phyloP scores from a whole-genome alignment of 768 basidiomycete genomes.

The Agrocybe pediades region DNA sequence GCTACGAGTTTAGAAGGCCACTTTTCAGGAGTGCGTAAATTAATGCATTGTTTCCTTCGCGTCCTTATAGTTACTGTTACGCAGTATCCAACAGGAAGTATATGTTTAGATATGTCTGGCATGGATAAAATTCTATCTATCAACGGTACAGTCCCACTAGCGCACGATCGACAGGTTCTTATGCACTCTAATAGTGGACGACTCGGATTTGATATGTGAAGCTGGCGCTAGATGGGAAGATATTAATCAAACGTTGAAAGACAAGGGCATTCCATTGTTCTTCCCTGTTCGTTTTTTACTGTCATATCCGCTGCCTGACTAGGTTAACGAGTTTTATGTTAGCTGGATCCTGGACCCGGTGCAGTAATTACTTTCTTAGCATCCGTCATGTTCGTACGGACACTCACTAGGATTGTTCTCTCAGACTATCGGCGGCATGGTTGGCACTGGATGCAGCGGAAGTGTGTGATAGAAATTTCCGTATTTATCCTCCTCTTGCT shows the following conservation, averaged over 20 bases:
- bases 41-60: not conserved
- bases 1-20: slow-evolving; percentile 90
- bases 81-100: slow-evolving; percentile 59
- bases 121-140: slow-evolving; percentile 85
- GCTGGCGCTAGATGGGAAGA: slow-evolving; percentile 80
- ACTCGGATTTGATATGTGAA: slow-evolving; percentile 78
- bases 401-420: not conserved
- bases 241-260: slow-evolving; percentile 68
- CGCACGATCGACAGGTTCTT: not conserved
- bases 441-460: slow-evolving; percentile 83
- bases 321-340: not conserved
- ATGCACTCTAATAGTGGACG: slow-evolving; percentile 46
- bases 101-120: slow-evolving; percentile 78
- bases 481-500: not conserved
- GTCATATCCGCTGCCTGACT: not conserved
- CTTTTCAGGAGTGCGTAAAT: slow-evolving; percentile 63
- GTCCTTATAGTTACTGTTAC: not conserved
- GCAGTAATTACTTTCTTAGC: slow-evolving; percentile 40
- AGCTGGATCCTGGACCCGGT: slow-evolving; percentile 76
- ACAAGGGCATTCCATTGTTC: slow-evolving; percentile 75
- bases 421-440: slow-evolving; percentile 87
- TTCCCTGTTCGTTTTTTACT: slow-evolving; percentile 64
- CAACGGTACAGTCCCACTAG: slow-evolving; percentile 48
- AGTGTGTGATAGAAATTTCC: slow-evolving; percentile 45
- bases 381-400: not conserved